Evolutionary conservation across 2,329 filamentous ascomycete genomes (phyloP), one percentile per base, ranked within the genome.

Genomic region (Lecanosticta acicola): DNA sequence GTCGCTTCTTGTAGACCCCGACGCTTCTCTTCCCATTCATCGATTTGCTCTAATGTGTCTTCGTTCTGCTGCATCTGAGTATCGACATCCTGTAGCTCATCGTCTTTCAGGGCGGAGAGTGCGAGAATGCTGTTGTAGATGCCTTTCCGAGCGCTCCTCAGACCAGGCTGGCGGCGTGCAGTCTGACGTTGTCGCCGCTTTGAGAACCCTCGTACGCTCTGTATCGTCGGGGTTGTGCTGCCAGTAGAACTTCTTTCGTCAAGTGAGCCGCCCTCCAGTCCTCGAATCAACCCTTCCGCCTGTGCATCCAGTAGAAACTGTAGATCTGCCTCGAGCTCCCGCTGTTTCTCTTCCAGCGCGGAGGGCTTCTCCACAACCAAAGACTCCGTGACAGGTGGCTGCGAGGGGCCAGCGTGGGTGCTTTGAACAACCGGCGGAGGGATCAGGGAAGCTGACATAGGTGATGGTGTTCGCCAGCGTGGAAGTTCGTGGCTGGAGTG

Each of bases 91-190:
- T 73, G 71, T n/a, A 81, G 71, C 66, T 89, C 84, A 46, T 88
- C 83, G 3, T 71, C 70, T 60, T 87, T 87, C 19, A 90, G 68
- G 7, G 75, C 74, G 0, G 78, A 79, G 3, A 90, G 68, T 43
- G 81, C 78, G 2, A 74, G 69, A 63, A 90, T 84, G 39, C 78
- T 75, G 40, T 72, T 74, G 13, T 78, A 73, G 5, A 91, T 75
- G 0, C 81, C 83, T 20, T 74, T 72, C n/a, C 86, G 75, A 1
- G 84, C 83, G 14, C 76, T 74, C 20, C 74, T 73, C 11, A 89
- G 70, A 0, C 81, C 76, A 7, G 78, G 62, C 29, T 74, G 77
- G 45, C 72, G 72, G 35, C 67, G 66, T 21, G 69, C 20, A 75
- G 75, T 32, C 81, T 76, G 71, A 37, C 83, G 68, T n/a, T 62